Percentiles rank a stretch among this genome's conserved stretches.
These are phyloP conservation scores for Fragaria iinumae DNA, from an alignment of 306 rosid species.

Conservation along the genomic window DNA sequence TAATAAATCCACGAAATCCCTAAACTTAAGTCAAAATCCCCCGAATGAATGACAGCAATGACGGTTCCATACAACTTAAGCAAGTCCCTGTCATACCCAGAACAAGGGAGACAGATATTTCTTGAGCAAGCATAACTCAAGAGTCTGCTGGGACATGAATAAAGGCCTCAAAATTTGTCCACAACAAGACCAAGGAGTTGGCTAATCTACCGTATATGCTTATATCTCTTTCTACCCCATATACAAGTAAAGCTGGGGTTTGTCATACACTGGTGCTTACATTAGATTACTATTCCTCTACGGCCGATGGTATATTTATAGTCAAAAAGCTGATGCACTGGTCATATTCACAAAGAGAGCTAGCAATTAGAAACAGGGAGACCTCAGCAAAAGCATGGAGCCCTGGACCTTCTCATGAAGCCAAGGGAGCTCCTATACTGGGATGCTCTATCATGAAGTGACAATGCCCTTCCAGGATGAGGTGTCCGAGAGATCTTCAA, in stretches of 20 bases:
- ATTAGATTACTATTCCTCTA: slow-evolving; percentile 10
- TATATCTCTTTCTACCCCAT: slow-evolving; percentile 24
- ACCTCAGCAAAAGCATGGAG: slow-evolving; percentile 77
- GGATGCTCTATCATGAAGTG: slow-evolving; percentile 32
- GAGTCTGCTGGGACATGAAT: background rate
- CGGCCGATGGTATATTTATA: background rate
- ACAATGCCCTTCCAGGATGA: slow-evolving; percentile 31
- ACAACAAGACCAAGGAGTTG: slow-evolving; percentile 1
- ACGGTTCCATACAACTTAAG: background rate
- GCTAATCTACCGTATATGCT: background rate
- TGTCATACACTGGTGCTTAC: background rate
- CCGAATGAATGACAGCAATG: background rate
- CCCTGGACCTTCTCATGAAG: slow-evolving; percentile 45
- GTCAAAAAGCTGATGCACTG: slow-evolving; percentile 16
- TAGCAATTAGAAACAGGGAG: slow-evolving; percentile 4
- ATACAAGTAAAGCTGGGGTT: slow-evolving; percentile 32
- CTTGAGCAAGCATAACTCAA: background rate
- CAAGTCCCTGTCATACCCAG: background rate
- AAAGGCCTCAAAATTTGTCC: slow-evolving; percentile 5
- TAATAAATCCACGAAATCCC: background rate
- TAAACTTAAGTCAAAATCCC: background rate
- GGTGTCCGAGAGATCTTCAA: slow-evolving; percentile 55
- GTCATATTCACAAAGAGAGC: slow-evolving; percentile 25
- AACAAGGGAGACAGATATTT: background rate
- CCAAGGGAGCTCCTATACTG: slow-evolving; percentile 68